These are phyloP conservation scores for Syncephalastrum contaminatum DNA, from an alignment of 371 early-diverging fungal species.

Conservation along the genomic window DNA sequence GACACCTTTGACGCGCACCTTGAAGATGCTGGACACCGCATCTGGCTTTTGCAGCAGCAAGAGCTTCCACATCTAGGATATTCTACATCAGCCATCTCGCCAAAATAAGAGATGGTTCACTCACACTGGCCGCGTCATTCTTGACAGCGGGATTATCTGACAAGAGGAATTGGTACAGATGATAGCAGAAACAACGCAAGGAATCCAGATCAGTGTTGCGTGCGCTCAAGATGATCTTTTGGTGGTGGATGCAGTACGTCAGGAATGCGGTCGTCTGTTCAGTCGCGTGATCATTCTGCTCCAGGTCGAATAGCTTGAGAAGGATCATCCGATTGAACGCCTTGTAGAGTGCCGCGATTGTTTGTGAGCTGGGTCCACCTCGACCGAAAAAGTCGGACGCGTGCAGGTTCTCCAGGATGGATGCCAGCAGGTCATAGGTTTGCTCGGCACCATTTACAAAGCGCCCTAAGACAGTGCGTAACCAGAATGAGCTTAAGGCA, in stretches of 20 bases:
- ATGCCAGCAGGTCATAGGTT: constrained; percentile 59
- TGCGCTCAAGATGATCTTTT: constrained; percentile 61
- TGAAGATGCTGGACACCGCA: constrained; percentile 41
- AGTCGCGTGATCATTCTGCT: constrained; percentile 28
- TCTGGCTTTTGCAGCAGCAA: constrained; percentile 59
- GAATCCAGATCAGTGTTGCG: constrained; percentile 66
- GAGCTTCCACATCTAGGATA: constrained; percentile 57
- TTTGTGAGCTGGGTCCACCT: constrained; percentile 11
- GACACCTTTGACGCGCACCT: constrained; percentile 43
- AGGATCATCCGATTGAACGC: constrained; percentile 63
- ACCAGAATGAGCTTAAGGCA: not conserved
- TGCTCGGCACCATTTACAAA: constrained; percentile 55
- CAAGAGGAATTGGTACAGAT: constrained; percentile 59
- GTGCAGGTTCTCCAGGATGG: constrained; percentile 51
- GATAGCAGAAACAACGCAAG: constrained; percentile 62
- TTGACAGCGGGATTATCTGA: constrained; percentile 46
- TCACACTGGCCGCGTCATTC: constrained; percentile 48
- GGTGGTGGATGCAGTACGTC: constrained; percentile 65
- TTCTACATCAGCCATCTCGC: not conserved
- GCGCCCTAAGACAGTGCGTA: constrained; percentile 34
- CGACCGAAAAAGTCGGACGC: constrained; percentile 27
- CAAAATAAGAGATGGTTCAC: constrained; percentile 3
- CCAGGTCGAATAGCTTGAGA: constrained; percentile 50
- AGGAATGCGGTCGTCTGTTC: constrained; percentile 50
- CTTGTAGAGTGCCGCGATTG: constrained; percentile 36